A percentile compares a stretch with the other conserved stretches of the same genome.
These are phyloP conservation scores for Kalaharituber pfeilii DNA, from an alignment of 2,329 filamentous ascomycete genomes.

Conservation along the genomic window DNA sequence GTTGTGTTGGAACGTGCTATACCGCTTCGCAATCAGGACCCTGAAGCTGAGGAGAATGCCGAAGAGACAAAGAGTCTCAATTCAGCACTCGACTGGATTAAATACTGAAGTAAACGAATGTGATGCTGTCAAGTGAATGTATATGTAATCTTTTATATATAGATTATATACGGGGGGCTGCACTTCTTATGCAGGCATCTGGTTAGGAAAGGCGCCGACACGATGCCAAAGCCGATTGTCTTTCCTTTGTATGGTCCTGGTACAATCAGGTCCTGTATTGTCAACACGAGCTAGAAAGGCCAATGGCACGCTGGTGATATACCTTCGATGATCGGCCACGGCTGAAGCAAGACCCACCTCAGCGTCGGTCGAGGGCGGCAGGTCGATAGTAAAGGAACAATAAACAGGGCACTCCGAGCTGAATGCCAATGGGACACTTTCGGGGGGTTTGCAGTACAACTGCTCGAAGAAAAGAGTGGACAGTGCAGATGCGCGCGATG, in stretches of 20 bases:
- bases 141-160: neutral
- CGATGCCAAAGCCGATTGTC: neutral
- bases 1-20: neutral
- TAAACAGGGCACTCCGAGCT: no score
- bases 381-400: no score
- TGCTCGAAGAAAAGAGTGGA: neutral
- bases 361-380: no score
- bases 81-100: neutral
- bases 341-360: no score
- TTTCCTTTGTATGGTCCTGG: neutral
- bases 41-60: neutral
- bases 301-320: neutral
- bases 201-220: neutral
- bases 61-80: neutral
- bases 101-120: neutral
- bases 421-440: no score
- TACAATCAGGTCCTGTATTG: no score
- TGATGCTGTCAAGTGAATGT: neutral
- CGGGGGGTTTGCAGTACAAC: no score
- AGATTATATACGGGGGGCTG: neutral
- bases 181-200: neutral
- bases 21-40: neutral
- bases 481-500: neutral
- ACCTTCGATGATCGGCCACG: no score
- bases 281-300: no score